A percentile compares a stretch with the other conserved stretches of the same genome.
These are phyloP conservation scores for Pythium sp. DNA, from an alignment of 352 stramenopile species.

Conservation along the genomic window DNA sequence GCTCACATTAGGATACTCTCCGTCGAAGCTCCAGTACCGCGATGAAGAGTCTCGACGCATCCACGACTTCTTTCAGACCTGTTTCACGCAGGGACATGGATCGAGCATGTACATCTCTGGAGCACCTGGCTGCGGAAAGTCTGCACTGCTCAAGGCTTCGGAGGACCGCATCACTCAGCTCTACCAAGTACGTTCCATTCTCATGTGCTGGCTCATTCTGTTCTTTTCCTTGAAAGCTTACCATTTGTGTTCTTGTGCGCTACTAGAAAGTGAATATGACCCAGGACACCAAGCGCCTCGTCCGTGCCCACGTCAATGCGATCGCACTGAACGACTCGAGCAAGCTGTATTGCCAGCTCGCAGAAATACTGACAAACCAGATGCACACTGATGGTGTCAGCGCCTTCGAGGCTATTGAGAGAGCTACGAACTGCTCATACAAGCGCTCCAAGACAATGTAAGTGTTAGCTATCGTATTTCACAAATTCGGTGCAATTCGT, in stretches of 20 bases:
- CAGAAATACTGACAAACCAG: conserved; percentile 47
- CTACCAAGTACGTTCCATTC: conserved; percentile 35
- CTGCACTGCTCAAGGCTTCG: conserved; percentile 60
- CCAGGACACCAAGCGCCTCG: conserved; percentile 30
- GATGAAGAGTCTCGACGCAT: conserved; percentile 58
- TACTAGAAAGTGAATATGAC: conserved; percentile 20
- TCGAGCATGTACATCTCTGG: conserved; percentile 80
- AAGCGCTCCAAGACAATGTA: conserved; percentile 61
- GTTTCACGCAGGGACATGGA: conserved; percentile 45
- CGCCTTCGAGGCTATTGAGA: conserved; percentile 70
- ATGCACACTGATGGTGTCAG: conserved; percentile 37
- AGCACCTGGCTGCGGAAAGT: conserved; percentile 75
- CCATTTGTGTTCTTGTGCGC: background rate
- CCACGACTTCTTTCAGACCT: conserved; percentile 51
- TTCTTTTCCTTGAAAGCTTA: conserved; percentile 1
- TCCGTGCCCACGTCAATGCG: conserved; percentile 69
- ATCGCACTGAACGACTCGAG: conserved; percentile 56
- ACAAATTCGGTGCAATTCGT: background rate
- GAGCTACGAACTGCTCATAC: conserved; percentile 32
- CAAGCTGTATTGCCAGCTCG: conserved; percentile 56
- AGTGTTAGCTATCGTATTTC: background rate
- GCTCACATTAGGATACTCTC: conserved; percentile 48
- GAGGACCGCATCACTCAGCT: conserved; percentile 45
- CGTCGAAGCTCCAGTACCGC: conserved; percentile 48
- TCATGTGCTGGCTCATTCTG: background rate